Conservation (phyloP, 1,284 basidiomycete species). For the Ceratobasidium sp. region DNA sequence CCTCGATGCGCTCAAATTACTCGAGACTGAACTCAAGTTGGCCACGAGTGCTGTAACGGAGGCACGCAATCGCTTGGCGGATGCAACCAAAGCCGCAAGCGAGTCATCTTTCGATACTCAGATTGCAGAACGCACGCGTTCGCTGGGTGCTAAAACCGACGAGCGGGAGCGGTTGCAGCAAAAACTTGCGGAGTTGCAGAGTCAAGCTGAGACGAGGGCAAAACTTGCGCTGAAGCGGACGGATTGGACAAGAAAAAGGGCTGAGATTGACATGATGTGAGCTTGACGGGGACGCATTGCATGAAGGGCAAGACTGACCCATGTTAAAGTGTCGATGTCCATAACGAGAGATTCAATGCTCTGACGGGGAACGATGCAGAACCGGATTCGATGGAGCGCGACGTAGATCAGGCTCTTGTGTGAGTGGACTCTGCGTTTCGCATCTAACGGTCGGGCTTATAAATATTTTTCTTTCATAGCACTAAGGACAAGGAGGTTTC, state of each 20-base stretch:
- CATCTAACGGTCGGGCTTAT: not conserved
- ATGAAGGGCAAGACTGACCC: not conserved
- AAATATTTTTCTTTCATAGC: constrained; percentile 58
- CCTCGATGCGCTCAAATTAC: constrained; percentile 69
- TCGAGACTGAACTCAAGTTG: constrained; percentile 69
- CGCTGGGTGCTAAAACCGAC: constrained; percentile 37
- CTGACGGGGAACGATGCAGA: constrained; percentile 71
- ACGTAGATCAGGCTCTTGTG: constrained; percentile 72
- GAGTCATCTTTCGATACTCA: constrained; percentile 39
- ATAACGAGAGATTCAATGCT: constrained; percentile 73
- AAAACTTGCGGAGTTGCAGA: constrained; percentile 70
- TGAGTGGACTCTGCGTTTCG: constrained; percentile 57
- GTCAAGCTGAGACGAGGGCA: constrained; percentile 86
- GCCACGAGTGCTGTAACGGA: constrained; percentile 39
- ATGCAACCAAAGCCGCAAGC: constrained; percentile 70
- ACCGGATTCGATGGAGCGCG: constrained; percentile 77
- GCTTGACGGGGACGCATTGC: constrained; percentile 54
- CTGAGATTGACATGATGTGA: constrained; percentile 77
- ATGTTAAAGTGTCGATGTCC: constrained; percentile 69
- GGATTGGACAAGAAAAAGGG: constrained; percentile 75
- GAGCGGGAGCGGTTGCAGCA: constrained; percentile 76
- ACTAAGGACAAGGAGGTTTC: constrained; percentile 74
- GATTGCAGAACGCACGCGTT: constrained; percentile 42
- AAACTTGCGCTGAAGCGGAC: constrained; percentile 81
- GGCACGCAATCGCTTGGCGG: constrained; percentile 60